Conservation (phyloP, 129 eudicot genomes). For the Flaveria bidentis region DNA sequence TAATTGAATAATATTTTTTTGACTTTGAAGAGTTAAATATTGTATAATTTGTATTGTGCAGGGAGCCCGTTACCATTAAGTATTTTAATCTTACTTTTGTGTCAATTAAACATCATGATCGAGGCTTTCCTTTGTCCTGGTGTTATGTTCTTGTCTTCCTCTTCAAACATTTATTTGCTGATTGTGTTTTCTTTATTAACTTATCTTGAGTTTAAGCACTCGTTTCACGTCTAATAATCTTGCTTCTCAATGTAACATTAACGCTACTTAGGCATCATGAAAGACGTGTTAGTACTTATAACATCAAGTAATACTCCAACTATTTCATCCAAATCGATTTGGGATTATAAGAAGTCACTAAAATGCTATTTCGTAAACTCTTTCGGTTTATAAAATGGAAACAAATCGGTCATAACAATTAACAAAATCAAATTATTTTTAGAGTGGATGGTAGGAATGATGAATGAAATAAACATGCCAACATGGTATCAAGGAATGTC, state of each 20-base stretch:
- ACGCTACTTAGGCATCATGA: neutral
- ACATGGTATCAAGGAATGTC: no score
- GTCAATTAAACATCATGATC: constrained; percentile 25
- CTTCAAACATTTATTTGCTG: constrained; percentile 20
- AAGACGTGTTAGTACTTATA: neutral
- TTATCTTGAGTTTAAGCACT: neutral
- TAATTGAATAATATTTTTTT: constrained; percentile 27
- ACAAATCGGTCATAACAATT: no score
- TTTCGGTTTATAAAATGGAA: no score
- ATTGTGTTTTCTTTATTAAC: constrained; percentile 5
- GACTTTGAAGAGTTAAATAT: constrained; percentile 28
- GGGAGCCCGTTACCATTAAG: constrained; percentile 34
- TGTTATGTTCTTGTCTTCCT: constrained; percentile 34
- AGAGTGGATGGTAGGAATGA: no score
- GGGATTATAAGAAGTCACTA: neutral
- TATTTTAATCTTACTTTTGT: constrained; percentile 37
- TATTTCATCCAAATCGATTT: neutral
- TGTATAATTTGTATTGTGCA: constrained; percentile 36
- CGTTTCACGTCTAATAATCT: neutral
- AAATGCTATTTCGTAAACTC: neutral
- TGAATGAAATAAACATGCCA: no score
- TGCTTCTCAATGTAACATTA: neutral
- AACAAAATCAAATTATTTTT: no score
- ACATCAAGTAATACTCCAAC: neutral
- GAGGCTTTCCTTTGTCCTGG: constrained; percentile 38